Evolutionary conservation across 257 asterid species (phyloP).

Genomic region (Hygrophila difformis): DNA sequence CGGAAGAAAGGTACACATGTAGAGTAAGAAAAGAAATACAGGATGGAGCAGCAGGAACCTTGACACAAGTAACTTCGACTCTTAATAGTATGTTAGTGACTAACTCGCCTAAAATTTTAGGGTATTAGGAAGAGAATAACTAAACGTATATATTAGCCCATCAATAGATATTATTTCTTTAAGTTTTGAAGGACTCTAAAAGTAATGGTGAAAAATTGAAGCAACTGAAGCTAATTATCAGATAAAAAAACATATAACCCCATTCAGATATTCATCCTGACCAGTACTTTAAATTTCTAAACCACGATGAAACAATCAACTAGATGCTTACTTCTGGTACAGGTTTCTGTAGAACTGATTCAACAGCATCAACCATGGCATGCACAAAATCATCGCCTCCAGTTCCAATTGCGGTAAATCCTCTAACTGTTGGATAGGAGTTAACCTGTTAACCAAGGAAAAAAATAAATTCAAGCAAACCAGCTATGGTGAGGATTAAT

Average conservation of each 20-base stretch:
- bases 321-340: slow-evolving; percentile 49
- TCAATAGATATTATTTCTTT: too few relatives aligned
- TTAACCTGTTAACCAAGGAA: slow-evolving; percentile 35
- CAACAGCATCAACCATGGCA: slow-evolving; percentile 74
- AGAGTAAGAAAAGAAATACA: too few relatives aligned
- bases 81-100: too few relatives aligned
- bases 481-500: not conserved
- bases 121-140: too few relatives aligned
- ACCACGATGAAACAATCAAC: too few relatives aligned
- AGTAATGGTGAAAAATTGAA: not conserved
- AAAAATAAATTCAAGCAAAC: not conserved
- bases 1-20: too few relatives aligned
- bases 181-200: too few relatives aligned
- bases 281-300: too few relatives aligned
- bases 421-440: slow-evolving; percentile 64
- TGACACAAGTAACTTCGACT: too few relatives aligned
- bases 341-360: slow-evolving; percentile 52
- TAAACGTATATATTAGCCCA: too few relatives aligned
- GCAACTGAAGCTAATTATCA: not conserved
- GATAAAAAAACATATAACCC: not conserved
- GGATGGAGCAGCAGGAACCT: too few relatives aligned
- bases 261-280: not conserved
- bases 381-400: slow-evolving; percentile 79
- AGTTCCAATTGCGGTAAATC: slow-evolving; percentile 71
- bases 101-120: too few relatives aligned